Evolutionary conservation across 1,284 basidiomycete genomes (phyloP).

Genomic region (Trametes sp.): DNA sequence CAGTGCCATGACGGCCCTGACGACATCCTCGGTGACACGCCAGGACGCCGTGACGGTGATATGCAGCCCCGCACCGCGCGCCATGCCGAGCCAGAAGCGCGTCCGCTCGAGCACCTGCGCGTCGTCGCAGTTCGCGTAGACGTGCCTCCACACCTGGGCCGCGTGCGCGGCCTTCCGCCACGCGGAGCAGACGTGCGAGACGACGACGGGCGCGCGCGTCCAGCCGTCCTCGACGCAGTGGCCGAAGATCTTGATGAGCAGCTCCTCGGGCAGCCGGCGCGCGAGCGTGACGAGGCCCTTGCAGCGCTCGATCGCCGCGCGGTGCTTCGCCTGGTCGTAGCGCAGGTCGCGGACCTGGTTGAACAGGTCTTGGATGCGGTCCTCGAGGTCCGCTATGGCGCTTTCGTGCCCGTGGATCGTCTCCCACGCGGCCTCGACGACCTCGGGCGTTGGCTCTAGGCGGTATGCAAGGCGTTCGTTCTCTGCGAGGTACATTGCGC

Average conservation of each 20-base stretch:
- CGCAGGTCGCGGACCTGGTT: slow-evolving; percentile 52
- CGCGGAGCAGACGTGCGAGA: slow-evolving; percentile 65
- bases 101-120: slow-evolving; percentile 52
- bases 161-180: slow-evolving; percentile 63
- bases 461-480: slow-evolving; percentile 31
- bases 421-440: slow-evolving; percentile 39
- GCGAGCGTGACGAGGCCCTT: slow-evolving; percentile 63
- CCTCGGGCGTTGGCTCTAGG: slow-evolving; percentile 39
- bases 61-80: slow-evolving; percentile 48
- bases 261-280: slow-evolving; percentile 59
- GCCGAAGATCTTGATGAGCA: slow-evolving; percentile 63
- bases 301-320: slow-evolving; percentile 51
- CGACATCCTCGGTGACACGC: slow-evolving; percentile 24
- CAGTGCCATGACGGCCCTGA: slow-evolving; percentile 48
- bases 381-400: slow-evolving; percentile 50
- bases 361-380: slow-evolving; percentile 51
- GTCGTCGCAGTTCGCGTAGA: slow-evolving; percentile 59
- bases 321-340: slow-evolving; percentile 48
- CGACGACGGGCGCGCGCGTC: slow-evolving; percentile 60
- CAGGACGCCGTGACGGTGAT: slow-evolving; percentile 52
- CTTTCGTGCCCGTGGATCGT: slow-evolving; percentile 51
- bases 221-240: slow-evolving; percentile 58
- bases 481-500: slow-evolving; percentile 6
- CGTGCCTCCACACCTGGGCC: slow-evolving; percentile 64
- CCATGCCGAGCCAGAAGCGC: slow-evolving; percentile 59